A percentile compares a stretch with the other conserved stretches of the same genome.
Conservation (phyloP, 176 grass and related monocot genomes). For the Tillandsia leiboldiana region DNA sequence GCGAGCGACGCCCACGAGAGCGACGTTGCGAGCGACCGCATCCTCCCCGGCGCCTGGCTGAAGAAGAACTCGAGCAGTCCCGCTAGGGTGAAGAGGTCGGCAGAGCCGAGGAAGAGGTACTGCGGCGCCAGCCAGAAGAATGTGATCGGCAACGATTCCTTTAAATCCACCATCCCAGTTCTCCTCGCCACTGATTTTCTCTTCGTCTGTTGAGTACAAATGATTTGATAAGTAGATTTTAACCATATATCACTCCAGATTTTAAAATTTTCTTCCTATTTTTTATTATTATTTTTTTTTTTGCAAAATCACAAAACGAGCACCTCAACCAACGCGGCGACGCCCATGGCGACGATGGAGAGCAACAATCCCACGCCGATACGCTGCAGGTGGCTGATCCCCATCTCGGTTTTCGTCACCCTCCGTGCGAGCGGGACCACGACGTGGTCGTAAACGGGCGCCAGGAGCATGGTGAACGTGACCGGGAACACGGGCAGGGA, state of each 20-base stretch:
- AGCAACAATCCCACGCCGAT: constrained; percentile 39
- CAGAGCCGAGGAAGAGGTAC: constrained; percentile 51
- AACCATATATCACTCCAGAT: too few species aligned
- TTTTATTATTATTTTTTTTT: too few species aligned
- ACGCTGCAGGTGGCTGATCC: constrained; percentile 51
- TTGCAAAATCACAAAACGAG: too few species aligned
- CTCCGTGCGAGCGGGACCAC: constrained; percentile 38
- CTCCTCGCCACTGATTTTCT: constrained; percentile 14
- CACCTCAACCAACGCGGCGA: constrained; percentile 38
- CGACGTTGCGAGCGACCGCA: constrained; percentile 60
- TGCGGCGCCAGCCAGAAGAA: constrained; percentile 62
- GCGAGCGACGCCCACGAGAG: constrained; percentile 54
- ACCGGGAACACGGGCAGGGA: constrained; percentile 50
- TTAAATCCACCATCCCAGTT: neutral
- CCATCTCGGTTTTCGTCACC: constrained; percentile 26
- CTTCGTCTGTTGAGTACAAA: neutral
- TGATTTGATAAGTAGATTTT: too few species aligned
- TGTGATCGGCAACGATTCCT: constrained; percentile 15
- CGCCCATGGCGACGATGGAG: constrained; percentile 21
- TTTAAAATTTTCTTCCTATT: too few species aligned
- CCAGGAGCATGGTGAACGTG: constrained; percentile 41
- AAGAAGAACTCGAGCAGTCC: constrained; percentile 82
- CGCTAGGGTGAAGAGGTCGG: constrained; percentile 53
- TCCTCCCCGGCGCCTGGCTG: constrained; percentile 43
- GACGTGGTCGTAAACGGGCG: constrained; percentile 38